Evolutionary conservation across 106 monocot species (phyloP).

Genomic region (Dioscorea zingiberensis): DNA sequence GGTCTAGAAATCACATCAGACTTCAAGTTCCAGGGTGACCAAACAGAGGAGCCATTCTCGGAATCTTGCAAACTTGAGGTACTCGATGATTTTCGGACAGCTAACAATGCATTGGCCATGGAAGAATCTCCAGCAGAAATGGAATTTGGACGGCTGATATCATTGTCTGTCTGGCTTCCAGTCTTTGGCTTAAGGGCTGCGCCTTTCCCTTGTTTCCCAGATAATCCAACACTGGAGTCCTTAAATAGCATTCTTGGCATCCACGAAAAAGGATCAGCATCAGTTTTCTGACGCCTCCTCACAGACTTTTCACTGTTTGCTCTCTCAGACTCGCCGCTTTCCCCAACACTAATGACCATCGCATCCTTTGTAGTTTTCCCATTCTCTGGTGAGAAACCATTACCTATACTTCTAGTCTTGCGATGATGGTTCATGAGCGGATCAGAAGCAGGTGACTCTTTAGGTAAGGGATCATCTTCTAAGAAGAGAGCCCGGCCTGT

Average conservation of each 20-base stretch:
- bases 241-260: slow-evolving; percentile 8
- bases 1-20: slow-evolving; percentile 45
- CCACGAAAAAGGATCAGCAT: slow-evolving; percentile 1
- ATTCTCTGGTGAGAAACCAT: slow-evolving; percentile 25
- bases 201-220: slow-evolving; percentile 47
- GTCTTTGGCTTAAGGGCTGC: slow-evolving; percentile 52
- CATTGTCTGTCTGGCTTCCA: slow-evolving; percentile 37
- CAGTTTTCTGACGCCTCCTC: slow-evolving; percentile 64
- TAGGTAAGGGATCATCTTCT: slow-evolving; percentile 28
- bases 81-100: slow-evolving; percentile 63
- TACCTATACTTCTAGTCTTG: slow-evolving; percentile 49
- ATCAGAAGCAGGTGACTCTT: slow-evolving; percentile 35
- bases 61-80: slow-evolving; percentile 64
- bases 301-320: slow-evolving; percentile 23
- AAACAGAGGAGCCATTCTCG: slow-evolving; percentile 26
- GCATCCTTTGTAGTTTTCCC: background rate
- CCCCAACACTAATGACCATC: slow-evolving; percentile 10
- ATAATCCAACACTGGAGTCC: slow-evolving; percentile 23
- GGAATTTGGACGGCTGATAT: slow-evolving; percentile 22
- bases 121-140: slow-evolving; percentile 17
- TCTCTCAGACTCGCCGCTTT: slow-evolving; percentile 34
- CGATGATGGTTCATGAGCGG: slow-evolving; percentile 27
- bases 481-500: slow-evolving; percentile 12
- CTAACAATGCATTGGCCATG: slow-evolving; percentile 32
- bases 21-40: slow-evolving; percentile 42